Percentiles rank a stretch among this genome's conserved stretches.
These are phyloP conservation scores for Endocarpon pusillum DNA, from an alignment of 495 filamentous ascomycete genomes.

Conservation along the genomic window DNA sequence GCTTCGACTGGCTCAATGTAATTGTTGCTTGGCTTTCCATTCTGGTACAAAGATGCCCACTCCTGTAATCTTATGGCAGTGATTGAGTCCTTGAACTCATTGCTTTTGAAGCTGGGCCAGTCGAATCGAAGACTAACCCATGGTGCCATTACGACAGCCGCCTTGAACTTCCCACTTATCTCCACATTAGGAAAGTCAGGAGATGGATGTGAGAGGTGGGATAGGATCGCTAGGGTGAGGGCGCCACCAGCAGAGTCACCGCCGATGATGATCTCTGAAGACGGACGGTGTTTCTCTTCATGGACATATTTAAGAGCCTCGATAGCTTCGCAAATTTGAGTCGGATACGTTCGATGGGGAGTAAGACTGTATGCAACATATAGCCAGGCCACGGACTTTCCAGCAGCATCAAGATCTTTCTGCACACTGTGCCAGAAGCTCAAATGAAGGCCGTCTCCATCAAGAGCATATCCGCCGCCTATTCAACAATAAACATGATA, in stretches of 20 bases:
- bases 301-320: slow-evolving; percentile 1
- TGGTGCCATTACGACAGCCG: slow-evolving; percentile 6
- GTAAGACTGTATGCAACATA: slow-evolving; percentile 39
- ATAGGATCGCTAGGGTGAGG: slow-evolving; percentile 5
- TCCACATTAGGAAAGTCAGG: slow-evolving; percentile 1
- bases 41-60: slow-evolving; percentile 2
- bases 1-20: slow-evolving; percentile 1
- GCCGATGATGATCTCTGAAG: slow-evolving; percentile 3
- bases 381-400: slow-evolving; percentile 32
- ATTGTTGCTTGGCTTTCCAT: neutral
- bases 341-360: slow-evolving; percentile 21
- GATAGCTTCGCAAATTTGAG: slow-evolving; percentile 3
- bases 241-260: slow-evolving; percentile 8
- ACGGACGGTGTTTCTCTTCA: neutral
- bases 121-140: slow-evolving; percentile 1
- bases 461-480: slow-evolving; percentile 43
- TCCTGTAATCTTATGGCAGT: neutral
- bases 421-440: slow-evolving; percentile 28
- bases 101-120: neutral
- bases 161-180: neutral
- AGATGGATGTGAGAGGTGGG: slow-evolving; percentile 6
- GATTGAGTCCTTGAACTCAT: slow-evolving; percentile 1
- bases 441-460: slow-evolving; percentile 25
- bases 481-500: neutral
- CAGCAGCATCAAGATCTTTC: slow-evolving; percentile 22